Conservation (phyloP, 495 filamentous ascomycete genomes). For the Aspergillus heteromorphus region DNA sequence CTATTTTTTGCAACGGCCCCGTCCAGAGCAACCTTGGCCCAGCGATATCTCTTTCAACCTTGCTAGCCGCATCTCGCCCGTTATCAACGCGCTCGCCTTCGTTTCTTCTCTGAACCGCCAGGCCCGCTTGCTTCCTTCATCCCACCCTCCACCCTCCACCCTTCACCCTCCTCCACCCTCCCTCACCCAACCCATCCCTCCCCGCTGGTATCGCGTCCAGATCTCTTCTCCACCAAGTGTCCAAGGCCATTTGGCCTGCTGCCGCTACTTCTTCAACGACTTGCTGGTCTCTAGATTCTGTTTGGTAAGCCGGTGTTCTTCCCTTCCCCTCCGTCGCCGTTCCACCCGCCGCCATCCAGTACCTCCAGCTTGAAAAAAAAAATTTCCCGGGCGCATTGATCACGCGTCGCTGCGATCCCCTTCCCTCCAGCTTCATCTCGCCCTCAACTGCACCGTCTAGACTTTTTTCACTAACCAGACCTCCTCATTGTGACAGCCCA, state of each 20-base stretch:
- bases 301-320: slow-evolving; percentile 23
- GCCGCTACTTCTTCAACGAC: slow-evolving; percentile 5
- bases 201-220: slow-evolving; percentile 26
- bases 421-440: not conserved
- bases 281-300: slow-evolving; percentile 15
- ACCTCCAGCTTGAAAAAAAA: slow-evolving; percentile 6
- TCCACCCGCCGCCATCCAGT: not conserved
- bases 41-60: slow-evolving; percentile 3
- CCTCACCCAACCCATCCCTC: slow-evolving; percentile 1
- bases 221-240: slow-evolving; percentile 3
- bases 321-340: not conserved
- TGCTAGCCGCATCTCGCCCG: slow-evolving; percentile 15
- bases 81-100: slow-evolving; percentile 13
- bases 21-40: slow-evolving; percentile 3
- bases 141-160: slow-evolving; percentile 4
- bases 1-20: slow-evolving; percentile 7
- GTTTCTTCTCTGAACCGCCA: not conserved
- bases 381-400: slow-evolving; percentile 25
- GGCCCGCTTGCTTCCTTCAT: not conserved
- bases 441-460: not conserved
- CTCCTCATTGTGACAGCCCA: slow-evolving; percentile 23
- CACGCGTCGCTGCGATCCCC: slow-evolving; percentile 11
- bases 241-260: slow-evolving; percentile 16
- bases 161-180: slow-evolving; percentile 7
- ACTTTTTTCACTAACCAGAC: not conserved